phyloP scores from a whole-genome alignment of 352 stramenopile genomes.

The Pythium guiyangense region DNA sequence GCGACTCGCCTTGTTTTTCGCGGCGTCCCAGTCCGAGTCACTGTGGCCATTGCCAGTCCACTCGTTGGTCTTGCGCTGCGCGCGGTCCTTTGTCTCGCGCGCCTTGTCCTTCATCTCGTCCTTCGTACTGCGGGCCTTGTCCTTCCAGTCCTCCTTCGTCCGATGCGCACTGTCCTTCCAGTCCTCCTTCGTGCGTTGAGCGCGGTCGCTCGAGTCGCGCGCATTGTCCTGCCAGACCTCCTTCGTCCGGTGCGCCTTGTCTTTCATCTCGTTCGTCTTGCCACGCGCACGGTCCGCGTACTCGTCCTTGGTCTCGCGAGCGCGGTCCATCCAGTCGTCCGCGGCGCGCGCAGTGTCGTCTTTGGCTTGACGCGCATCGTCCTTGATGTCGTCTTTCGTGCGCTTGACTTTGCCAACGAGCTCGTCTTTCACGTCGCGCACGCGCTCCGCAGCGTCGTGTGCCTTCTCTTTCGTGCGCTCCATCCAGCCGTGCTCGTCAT shows the following conservation, averaged over 20 bases:
- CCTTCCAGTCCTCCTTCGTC: constrained; percentile 23
- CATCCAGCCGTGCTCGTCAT: constrained; percentile 45
- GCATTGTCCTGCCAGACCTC: no score
- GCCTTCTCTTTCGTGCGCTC: constrained; percentile 35
- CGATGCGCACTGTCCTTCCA: no score
- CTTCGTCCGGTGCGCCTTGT: no score
- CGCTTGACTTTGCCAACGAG: constrained; percentile 51
- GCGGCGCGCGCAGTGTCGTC: constrained; percentile 20
- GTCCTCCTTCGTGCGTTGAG: no score
- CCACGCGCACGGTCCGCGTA: no score
- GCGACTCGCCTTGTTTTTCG: constrained; percentile 9
- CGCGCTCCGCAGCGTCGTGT: constrained; percentile 23
- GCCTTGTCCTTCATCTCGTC: constrained; percentile 30
- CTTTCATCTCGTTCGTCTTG: no score
- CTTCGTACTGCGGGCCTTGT: constrained; percentile 19
- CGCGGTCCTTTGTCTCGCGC: constrained; percentile 25
- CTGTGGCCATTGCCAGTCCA: background rate
- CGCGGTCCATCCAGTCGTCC: constrained; percentile 18
- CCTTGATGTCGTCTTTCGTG: no score
- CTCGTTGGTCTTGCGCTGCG: background rate
- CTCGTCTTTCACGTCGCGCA: constrained; percentile 23
- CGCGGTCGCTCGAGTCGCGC: no score
- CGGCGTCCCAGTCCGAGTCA: background rate
- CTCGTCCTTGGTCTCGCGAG: constrained; percentile 14
- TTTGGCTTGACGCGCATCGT: constrained; percentile 29